Evolutionary conservation across 2,329 filamentous ascomycete genomes (phyloP).

Genomic region (Penicillium sp.): DNA sequence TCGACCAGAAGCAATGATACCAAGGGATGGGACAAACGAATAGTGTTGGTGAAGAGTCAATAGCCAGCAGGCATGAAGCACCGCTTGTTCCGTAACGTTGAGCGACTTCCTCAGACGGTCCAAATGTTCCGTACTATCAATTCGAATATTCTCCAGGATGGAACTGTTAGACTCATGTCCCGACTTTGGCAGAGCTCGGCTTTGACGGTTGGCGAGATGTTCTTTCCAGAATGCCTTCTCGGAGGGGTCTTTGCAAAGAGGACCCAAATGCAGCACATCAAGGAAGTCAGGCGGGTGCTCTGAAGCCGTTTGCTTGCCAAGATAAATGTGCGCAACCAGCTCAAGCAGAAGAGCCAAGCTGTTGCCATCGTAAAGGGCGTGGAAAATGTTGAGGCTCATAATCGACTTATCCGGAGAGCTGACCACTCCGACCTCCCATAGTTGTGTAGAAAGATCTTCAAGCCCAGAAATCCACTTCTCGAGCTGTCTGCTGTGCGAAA

Average conservation of each 20-base stretch:
- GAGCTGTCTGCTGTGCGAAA: constrained; percentile 36
- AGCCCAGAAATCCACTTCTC: constrained; percentile 54
- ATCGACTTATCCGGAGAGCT: constrained; percentile 27
- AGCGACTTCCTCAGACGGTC: constrained; percentile 54
- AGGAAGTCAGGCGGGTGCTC: constrained; percentile 51
- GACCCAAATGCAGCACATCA: constrained; percentile 64
- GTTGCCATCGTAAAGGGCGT: constrained; percentile 79
- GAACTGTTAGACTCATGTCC: constrained; percentile 5
- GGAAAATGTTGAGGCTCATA: constrained; percentile 68
- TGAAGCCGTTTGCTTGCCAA: constrained; percentile 19
- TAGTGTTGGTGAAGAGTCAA: constrained; percentile 54
- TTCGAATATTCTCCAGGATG: constrained; percentile 17
- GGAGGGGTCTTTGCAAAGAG: constrained; percentile 49
- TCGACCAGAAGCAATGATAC: constrained; percentile 73
- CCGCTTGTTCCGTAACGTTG: constrained; percentile 70
- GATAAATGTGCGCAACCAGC: constrained; percentile 53
- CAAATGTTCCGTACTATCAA: constrained; percentile 42
- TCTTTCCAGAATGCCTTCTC: constrained; percentile 63
- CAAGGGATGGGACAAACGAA: constrained; percentile 53
- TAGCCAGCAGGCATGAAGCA: constrained; percentile 71
- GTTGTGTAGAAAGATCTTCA: constrained; percentile 31
- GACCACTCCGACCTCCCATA: constrained; percentile 34
- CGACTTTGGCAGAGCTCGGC: constrained; percentile 8
- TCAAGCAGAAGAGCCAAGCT: constrained; percentile 66
- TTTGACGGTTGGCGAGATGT: constrained; percentile 44